Base-by-base conservation (phyloP, 805 yeast species). In the Hanseniaspora hatyaiensis region DNA sequence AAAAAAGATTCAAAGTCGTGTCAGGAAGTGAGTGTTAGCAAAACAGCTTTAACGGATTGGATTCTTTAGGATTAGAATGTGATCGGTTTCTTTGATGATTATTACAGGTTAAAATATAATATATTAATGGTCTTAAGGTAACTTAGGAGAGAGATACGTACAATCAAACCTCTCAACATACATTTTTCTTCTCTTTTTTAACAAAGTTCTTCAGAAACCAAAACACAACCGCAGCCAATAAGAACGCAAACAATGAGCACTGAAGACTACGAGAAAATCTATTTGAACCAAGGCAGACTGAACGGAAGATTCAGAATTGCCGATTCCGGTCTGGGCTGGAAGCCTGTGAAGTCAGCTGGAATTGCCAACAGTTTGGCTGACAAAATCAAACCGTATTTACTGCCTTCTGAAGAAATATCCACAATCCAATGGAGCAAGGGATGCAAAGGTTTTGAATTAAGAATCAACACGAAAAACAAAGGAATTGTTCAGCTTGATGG, bases 291-390 rank as follows among this genome's bases (percentile, higher is more conserved):
- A 63, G 83, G 95, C 47, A 78, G 78, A 55, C 70, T 73, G 33
- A 74, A 77, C 40, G 99, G 99, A 20, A 80, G 94, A 56, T 80
- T 89, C 73, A 85, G 98, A 66, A 76, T 92, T 53, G 95, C 96
- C 12, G 92, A 83, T 53, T 79, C 94, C n/a, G 99, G 99, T 42
- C 72, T 92, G 24, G 99, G 99, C 40, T 92, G 99, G 99, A 89
- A 89, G 60, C 80, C 80, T 0, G 57, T 69, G 4, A 56, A 61
- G 13, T 67, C 78, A 2, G 66, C 73, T 34, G 51, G 41, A 15
- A 36, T 39, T 9, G 19, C 43, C 8, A 69, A 69, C 23, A 61
- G 74, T 15, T 66, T 72, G 6, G 73, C 72, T 12, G 68, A 71
- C 33, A 64, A 72, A 20, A 66, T 72, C 33, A 67, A 67, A 23